Evolutionary conservation across 306 rosid species (phyloP), one percentile per base, ranked within the genome.

Genomic region (Ceratonia siliqua): DNA sequence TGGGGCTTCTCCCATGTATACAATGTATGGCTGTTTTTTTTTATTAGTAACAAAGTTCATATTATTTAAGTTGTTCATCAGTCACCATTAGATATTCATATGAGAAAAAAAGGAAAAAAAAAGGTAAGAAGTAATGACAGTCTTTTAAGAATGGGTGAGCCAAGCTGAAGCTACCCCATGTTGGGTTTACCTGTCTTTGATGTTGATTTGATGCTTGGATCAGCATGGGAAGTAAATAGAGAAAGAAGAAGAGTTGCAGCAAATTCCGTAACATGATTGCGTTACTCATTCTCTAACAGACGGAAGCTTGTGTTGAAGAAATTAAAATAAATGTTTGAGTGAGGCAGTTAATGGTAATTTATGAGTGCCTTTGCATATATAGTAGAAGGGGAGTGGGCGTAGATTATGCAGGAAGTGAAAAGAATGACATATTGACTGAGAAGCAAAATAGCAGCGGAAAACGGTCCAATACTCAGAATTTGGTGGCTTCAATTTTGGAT

Each of bases 1-100:
- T 0, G 84, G 93, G 55, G 85, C 21, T 52, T 85, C 87, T 64
- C 96, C 94, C 97, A 89, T 91, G 82, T 93, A 91, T 21, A 93
- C 90, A 69, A 93, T 91, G 76, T 89, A 91, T 2, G 96, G 82
- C 98, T 91, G 87, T 82, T 41, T 64, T 46, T 48, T 28, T 48
- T 48, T 25, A 35, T 38, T 75, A n/a, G n/a, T n/a, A n/a, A 68
- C 54, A 72, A 68, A 56, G 48, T 32, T 72, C 49, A 71, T 18
- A 20, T 58, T 3, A 56, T 52, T 63, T 12, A 20, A 52, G 9
- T 10, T 24, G 55, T 30, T 41, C 57, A 67, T 7, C 39, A 11
- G 53, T 70, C 63, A 36, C 38, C 52, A 54, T 52, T 59, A 14
- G 11, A 32, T 62, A 35, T 33, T 33, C 11, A 48, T 20, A 62